Evolutionary conservation across 805 yeast genomes (phyloP).

Genomic region (Hanseniaspora meyeri): DNA sequence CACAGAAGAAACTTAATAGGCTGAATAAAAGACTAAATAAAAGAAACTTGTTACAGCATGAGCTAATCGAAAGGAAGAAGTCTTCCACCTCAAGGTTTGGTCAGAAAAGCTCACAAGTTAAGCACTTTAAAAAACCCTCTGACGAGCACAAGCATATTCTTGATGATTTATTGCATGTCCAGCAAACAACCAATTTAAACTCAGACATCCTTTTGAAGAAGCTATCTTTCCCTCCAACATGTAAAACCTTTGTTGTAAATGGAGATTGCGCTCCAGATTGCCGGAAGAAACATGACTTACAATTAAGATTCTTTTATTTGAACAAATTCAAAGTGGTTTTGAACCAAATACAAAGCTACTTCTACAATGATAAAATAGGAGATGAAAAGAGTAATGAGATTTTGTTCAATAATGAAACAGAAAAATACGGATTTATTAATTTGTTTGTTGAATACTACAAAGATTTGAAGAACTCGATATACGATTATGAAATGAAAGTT

Average conservation of each 20-base stretch:
- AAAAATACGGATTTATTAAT: constrained; percentile 3
- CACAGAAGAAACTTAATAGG: constrained; percentile 1
- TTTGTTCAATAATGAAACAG: not conserved
- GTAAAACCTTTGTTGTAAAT: constrained; percentile 5
- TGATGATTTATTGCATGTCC: not conserved
- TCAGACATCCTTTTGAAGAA: not conserved
- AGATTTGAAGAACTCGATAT: not conserved
- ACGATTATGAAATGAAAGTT: constrained; percentile 7
- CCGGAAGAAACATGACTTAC: not conserved
- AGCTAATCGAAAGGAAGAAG: not conserved
- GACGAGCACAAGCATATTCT: not conserved
- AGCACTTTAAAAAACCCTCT: not conserved
- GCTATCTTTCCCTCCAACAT: not conserved
- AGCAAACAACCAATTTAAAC: not conserved
- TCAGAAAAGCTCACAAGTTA: not conserved
- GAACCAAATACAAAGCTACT: not conserved
- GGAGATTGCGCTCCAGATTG: constrained; percentile 6
- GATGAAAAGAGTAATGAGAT: not conserved
- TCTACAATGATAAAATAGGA: not conserved
- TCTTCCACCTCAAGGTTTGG: not conserved
- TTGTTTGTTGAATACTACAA: constrained; percentile 4
- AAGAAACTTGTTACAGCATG: not conserved
- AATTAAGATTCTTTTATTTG: not conserved
- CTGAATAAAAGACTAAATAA: not conserved
- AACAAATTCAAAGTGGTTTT: constrained; percentile 1